Conservation (phyloP, 2,329 filamentous ascomycete genomes). For the Diaporthe ilicicola region DNA sequence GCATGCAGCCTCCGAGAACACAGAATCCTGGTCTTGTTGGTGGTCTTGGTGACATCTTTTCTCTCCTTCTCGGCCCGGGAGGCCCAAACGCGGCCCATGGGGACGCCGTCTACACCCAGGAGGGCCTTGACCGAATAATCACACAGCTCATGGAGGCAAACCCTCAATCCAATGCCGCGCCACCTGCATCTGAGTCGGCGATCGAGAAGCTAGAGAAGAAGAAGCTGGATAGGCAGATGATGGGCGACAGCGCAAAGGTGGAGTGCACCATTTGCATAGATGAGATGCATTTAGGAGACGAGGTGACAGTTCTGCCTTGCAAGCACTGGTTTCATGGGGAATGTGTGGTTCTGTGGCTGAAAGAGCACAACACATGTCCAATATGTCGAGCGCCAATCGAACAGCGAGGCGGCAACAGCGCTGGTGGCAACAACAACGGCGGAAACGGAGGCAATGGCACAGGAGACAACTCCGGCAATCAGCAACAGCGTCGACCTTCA, state of each 20-base stretch:
- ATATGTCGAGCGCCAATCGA: slow-evolving; percentile 74
- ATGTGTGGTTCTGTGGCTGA: slow-evolving; percentile 85
- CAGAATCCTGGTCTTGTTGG: slow-evolving; percentile 43
- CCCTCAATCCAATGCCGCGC: slow-evolving; percentile 77
- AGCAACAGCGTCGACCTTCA: background rate
- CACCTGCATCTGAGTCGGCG: slow-evolving; percentile 79
- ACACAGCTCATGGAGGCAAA: slow-evolving; percentile 88
- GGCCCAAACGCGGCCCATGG: slow-evolving; percentile 62
- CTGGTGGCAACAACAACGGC: background rate
- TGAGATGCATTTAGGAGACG: slow-evolving; percentile 74
- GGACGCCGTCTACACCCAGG: slow-evolving; percentile 90
- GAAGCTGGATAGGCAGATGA: slow-evolving; percentile 73
- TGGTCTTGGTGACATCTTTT: slow-evolving; percentile 62
- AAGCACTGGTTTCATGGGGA: slow-evolving; percentile 92
- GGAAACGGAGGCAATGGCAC: slow-evolving; percentile 2
- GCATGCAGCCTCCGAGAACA: slow-evolving; percentile 38
- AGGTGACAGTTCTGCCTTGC: slow-evolving; percentile 83
- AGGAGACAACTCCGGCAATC: background rate
- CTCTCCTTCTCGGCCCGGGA: slow-evolving; percentile 59
- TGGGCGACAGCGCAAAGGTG: slow-evolving; percentile 70
- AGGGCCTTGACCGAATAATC: slow-evolving; percentile 89
- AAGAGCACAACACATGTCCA: slow-evolving; percentile 92
- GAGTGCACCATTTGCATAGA: slow-evolving; percentile 98
- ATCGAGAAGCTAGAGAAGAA: slow-evolving; percentile 79
- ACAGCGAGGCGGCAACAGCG: slow-evolving; percentile 38